These are phyloP conservation scores for Ustilago cynodontis DNA, from an alignment of 1,284 basidiomycete genomes.

Conservation along the genomic window DNA sequence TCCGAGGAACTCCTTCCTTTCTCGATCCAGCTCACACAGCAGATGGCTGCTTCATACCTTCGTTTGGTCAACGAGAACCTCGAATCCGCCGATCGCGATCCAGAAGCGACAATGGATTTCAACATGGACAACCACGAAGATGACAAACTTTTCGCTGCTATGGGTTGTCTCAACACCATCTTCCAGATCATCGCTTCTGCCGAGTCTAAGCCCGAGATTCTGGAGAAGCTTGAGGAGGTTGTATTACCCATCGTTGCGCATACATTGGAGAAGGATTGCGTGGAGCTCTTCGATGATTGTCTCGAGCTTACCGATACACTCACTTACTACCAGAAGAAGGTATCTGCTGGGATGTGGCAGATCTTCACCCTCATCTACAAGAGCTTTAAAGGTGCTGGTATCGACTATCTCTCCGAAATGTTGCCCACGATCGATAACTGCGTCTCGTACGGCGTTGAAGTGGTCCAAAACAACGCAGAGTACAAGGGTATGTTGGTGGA, in stretches of 20 bases:
- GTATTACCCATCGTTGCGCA: conserved; percentile 82
- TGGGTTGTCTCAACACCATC: conserved; percentile 77
- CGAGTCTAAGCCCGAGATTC: conserved; percentile 80
- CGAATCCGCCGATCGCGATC: conserved; percentile 74
- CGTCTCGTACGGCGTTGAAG: conserved; percentile 83
- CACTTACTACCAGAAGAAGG: conserved; percentile 83
- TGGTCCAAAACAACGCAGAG: conserved; percentile 79
- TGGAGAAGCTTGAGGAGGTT: conserved; percentile 83
- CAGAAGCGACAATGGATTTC: conserved; percentile 70
- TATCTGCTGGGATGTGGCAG: conserved; percentile 86
- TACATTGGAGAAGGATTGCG: conserved; percentile 74
- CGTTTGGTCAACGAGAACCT: conserved; percentile 72
- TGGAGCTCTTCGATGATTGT: conserved; percentile 84
- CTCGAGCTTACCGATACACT: conserved; percentile 87
- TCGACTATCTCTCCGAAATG: conserved; percentile 87
- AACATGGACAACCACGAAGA: conserved; percentile 79
- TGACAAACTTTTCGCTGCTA: conserved; percentile 75
- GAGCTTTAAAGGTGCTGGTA: conserved; percentile 84
- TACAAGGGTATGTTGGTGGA: conserved; percentile 86
- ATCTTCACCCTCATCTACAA: conserved; percentile 85
- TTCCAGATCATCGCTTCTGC: conserved; percentile 76
- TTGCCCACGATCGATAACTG: conserved; percentile 89
- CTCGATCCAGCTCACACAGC: conserved; percentile 82
- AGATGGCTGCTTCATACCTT: conserved; percentile 75
- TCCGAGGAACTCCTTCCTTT: conserved; percentile 86